Evolutionary conservation across 495 filamentous ascomycete genomes (phyloP).

Genomic region (Trichodelitschia bisporula): DNA sequence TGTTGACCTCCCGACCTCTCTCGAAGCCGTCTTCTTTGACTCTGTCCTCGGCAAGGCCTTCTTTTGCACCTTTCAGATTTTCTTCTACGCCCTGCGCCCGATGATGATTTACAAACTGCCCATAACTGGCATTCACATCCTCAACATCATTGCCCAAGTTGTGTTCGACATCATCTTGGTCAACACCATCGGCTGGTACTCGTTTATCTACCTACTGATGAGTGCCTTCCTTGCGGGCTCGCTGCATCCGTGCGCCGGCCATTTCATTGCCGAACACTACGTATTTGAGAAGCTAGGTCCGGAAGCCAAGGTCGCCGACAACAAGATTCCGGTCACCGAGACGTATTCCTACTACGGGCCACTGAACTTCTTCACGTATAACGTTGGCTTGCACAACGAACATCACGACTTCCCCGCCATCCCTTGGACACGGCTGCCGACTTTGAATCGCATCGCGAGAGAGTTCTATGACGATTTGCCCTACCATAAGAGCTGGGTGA

Average conservation of each 20-base stretch:
- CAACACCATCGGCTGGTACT: conserved; percentile 25
- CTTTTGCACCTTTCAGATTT: conserved; percentile 98
- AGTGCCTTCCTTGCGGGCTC: conserved; percentile 84
- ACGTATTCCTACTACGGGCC: conserved; percentile 94
- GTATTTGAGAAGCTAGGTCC: conserved; percentile 43
- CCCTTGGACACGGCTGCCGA: conserved; percentile 68
- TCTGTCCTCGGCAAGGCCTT: conserved; percentile 95
- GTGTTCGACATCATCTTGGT: conserved; percentile 53
- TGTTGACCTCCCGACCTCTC: conserved; percentile 77
- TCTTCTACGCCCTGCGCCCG: conserved; percentile 97
- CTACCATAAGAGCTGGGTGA: conserved; percentile 66
- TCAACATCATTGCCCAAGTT: conserved; percentile 57
- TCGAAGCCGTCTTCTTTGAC: conserved; percentile 86
- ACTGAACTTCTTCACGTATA: conserved; percentile 82
- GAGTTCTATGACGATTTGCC: conserved; percentile 90
- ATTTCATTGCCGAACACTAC: conserved; percentile 99
- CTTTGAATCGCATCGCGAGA: conserved; percentile 50
- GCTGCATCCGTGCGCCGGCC: conserved; percentile 83
- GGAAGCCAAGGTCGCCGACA: conserved; percentile 1
- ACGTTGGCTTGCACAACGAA: conserved; percentile 93
- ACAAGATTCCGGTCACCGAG: conserved; percentile 40
- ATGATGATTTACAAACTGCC: conserved; percentile 84
- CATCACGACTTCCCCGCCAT: conserved; percentile 97
- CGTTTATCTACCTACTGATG: conserved; percentile 54
- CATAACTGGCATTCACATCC: conserved; percentile 58